Evolutionary conservation across 2,329 filamentous ascomycete species (phyloP).

Genomic region (Blastomyces parvus): DNA sequence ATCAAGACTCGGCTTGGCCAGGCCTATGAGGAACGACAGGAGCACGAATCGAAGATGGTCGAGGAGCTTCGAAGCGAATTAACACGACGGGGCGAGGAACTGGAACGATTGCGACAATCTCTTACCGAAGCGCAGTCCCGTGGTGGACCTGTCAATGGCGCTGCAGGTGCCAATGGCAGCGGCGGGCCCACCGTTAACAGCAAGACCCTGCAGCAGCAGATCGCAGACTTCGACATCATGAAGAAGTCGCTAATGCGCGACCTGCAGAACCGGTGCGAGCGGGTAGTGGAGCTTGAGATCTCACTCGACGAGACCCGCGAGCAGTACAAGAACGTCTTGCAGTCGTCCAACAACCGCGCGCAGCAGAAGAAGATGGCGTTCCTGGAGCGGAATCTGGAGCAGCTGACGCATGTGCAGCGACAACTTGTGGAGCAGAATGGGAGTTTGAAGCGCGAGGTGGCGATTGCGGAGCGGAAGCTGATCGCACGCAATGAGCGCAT

Average conservation of each 20-base stretch:
- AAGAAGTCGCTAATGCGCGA: slow-evolving; percentile 99
- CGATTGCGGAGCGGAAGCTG: slow-evolving; percentile 93
- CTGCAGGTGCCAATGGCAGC: slow-evolving; percentile 49
- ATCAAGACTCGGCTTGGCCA: slow-evolving; percentile 71
- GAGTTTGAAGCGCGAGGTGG: slow-evolving; percentile 95
- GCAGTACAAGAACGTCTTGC: slow-evolving; percentile 97
- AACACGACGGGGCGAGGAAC: slow-evolving; percentile 67
- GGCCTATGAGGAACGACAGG: slow-evolving; percentile 65
- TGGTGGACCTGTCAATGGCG: slow-evolving; percentile 48
- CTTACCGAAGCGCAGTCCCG: slow-evolving; percentile 58
- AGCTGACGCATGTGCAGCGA: slow-evolving; percentile 91
- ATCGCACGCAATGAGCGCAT: slow-evolving; percentile 96
- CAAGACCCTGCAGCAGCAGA: slow-evolving; percentile 94
- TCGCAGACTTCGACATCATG: slow-evolving; percentile 98
- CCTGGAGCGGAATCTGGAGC: slow-evolving; percentile 93
- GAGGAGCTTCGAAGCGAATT: slow-evolving; percentile 71
- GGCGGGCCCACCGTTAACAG: slow-evolving; percentile 53
- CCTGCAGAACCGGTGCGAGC: slow-evolving; percentile 94
- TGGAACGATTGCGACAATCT: slow-evolving; percentile 66
- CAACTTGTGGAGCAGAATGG: slow-evolving; percentile 98
- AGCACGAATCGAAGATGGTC: slow-evolving; percentile 61
- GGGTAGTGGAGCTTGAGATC: slow-evolving; percentile 96
- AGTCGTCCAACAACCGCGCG: slow-evolving; percentile 92
- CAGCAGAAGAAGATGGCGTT: slow-evolving; percentile 99
- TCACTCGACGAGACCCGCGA: slow-evolving; percentile 93